phyloP scores from a whole-genome alignment of 2,329 filamentous ascomycete genomes.

The Colletotrichum orbiculare region DNA sequence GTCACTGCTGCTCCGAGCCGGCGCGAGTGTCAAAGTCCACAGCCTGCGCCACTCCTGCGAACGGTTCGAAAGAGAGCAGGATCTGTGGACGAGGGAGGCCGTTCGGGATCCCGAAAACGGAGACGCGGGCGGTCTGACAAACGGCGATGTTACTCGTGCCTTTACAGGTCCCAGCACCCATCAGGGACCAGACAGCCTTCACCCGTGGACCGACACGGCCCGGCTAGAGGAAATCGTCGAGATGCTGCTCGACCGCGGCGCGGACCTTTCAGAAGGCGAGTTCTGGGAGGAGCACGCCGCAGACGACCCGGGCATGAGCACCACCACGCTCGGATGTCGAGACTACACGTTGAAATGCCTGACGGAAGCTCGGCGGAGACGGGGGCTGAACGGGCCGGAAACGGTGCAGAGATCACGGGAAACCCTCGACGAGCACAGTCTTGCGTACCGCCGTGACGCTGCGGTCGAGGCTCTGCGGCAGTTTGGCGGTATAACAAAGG shows the following conservation, averaged over 20 bases:
- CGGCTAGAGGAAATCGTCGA: conserved; percentile 41
- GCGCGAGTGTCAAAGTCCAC: conserved; percentile 33
- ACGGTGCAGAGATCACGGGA: not conserved
- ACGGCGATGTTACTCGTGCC: not conserved
- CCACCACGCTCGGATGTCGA: not conserved
- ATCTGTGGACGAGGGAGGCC: not conserved
- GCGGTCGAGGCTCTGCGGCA: conserved; percentile 29
- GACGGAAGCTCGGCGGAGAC: not conserved
- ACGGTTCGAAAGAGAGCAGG: conserved; percentile 34
- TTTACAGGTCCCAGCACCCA: not conserved
- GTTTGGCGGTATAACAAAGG: conserved; percentile 4
- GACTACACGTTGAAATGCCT: not conserved
- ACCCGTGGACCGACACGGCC: conserved; percentile 8
- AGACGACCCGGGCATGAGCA: not conserved
- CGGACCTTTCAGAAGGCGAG: conserved; percentile 18
- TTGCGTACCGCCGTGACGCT: not conserved
- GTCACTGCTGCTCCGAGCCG: conserved; percentile 41
- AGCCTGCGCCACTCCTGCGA: conserved; percentile 38
- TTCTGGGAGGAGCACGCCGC: not conserved
- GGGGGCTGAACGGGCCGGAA: not conserved
- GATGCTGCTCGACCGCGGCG: conserved; percentile 37
- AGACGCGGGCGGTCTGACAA: not conserved
- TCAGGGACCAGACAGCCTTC: not conserved
- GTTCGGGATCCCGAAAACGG: conserved; percentile 1
- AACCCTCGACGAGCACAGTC: not conserved